Percentiles rank a stretch among this genome's conserved stretches.
Evolutionary conservation across 202 grass and related monocot species (phyloP).

Genomic region (Brachypodium distachyon): DNA sequence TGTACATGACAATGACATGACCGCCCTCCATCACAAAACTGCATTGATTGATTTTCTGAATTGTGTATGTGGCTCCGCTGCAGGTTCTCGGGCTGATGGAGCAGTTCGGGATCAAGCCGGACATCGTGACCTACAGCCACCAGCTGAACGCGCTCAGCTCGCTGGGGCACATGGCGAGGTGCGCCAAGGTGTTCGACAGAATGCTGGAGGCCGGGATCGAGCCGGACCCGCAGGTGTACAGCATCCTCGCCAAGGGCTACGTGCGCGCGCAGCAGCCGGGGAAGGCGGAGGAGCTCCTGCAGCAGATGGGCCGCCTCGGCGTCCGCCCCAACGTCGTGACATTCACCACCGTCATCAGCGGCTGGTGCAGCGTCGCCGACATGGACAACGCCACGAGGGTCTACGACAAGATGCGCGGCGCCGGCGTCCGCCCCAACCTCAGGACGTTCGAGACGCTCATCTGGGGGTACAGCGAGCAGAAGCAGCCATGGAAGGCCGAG

Average conservation of each 20-base stretch:
- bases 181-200: slow-evolving; percentile 65
- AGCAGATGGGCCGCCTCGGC: slow-evolving; percentile 56
- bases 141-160: slow-evolving; percentile 78
- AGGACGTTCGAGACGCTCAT: slow-evolving; percentile 95
- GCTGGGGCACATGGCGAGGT: slow-evolving; percentile 60
- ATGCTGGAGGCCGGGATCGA: slow-evolving; percentile 74
- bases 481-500: slow-evolving; percentile 79
- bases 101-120: slow-evolving; percentile 61
- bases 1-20: too few species aligned
- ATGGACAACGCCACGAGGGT: slow-evolving; percentile 77
- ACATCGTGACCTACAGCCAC: slow-evolving; percentile 94
- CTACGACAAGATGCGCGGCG: slow-evolving; percentile 58
- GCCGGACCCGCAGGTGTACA: slow-evolving; percentile 89
- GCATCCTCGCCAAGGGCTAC: slow-evolving; percentile 87
- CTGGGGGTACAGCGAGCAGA: slow-evolving; percentile 88
- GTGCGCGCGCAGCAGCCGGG: slow-evolving; percentile 59
- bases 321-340: slow-evolving; percentile 75
- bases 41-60: too few species aligned
- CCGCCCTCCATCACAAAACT: slow-evolving; percentile 12
- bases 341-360: slow-evolving; percentile 84
- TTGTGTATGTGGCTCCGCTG: background rate
- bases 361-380: slow-evolving; percentile 71
- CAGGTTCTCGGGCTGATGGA: slow-evolving; percentile 79
- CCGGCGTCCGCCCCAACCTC: slow-evolving; percentile 65
- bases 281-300: slow-evolving; percentile 76